These are phyloP conservation scores for Hanseniaspora opuntiae DNA, from an alignment of 805 yeast species.

Conservation along the genomic window DNA sequence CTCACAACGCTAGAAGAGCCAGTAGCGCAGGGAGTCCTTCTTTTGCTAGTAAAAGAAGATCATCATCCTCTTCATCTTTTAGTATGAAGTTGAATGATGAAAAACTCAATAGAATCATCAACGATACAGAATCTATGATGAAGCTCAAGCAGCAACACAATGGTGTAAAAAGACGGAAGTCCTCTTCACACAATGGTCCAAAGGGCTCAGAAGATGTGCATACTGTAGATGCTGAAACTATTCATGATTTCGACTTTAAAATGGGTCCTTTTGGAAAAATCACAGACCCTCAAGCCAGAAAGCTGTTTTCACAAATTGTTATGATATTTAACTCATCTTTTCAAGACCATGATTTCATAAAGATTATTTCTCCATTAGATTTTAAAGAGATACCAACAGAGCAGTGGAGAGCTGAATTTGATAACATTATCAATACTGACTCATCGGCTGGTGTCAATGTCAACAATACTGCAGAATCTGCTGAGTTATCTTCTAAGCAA, in stretches of 20 bases:
- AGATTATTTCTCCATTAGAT: conserved; percentile 9
- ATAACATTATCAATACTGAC: conserved; percentile 4
- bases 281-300: conserved; percentile 69
- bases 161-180: conserved; percentile 3
- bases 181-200: not conserved
- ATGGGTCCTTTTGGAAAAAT: conserved; percentile 83
- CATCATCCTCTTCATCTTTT: conserved; percentile 4
- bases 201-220: not conserved
- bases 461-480: not conserved
- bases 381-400: conserved; percentile 2
- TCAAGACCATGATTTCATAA: conserved; percentile 81
- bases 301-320: conserved; percentile 78
- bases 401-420: conserved; percentile 6
- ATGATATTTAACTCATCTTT: conserved; percentile 83
- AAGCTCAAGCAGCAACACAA: conserved; percentile 1
- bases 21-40: conserved; percentile 11
- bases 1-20: conserved; percentile 8
- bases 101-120: conserved; percentile 25
- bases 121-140: conserved; percentile 5
- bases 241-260: conserved; percentile 16
- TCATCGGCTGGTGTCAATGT: not conserved
- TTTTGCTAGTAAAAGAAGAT: not conserved
- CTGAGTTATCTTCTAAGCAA: not conserved
- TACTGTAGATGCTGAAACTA: not conserved
- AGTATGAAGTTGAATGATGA: conserved; percentile 24